Base-by-base conservation (phyloP, 495 filamentous ascomycete genomes). In the Aspergillus heteromorphus region DNA sequence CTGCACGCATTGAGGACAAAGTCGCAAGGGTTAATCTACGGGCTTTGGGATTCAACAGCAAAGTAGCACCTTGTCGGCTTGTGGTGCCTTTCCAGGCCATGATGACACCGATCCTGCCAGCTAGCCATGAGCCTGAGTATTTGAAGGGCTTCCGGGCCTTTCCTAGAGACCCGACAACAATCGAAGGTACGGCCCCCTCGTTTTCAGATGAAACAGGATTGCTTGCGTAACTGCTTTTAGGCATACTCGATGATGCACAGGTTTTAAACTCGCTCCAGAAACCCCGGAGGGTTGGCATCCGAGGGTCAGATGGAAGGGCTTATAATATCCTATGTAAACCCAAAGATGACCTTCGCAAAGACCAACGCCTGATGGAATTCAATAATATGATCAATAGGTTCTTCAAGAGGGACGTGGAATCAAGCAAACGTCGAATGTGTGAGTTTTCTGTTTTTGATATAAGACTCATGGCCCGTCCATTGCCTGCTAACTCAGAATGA, bases 351-450 rank as follows among this genome's bases (percentile, higher is more conserved):
- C 79, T 99, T 5, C 87, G 93, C 6, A 97, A 96, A 60, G 93
- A 99, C 57, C 91, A 96, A 61, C 88, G 93, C 43, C 83, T 98
- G 18, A 97, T 99, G 95, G 95, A 97, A 65, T 99, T 97, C 78
- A 97, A 96, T 65, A 84, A 86, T 53, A 92, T 97, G 85, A 96
- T 99, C 72, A 97, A 97, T 65, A 82, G 95, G 52, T 88, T 91
- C 20, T 71, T 99, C 27, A 95, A 95, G 63, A 83, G 86, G 56
- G 92, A 97, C 61, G 85, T 90, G 14, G 92, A 96, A 64, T 86
- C 89, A 9, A 92, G 88, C 71, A 87, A 86, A 65, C 82, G 93
- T 36, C 88, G 83, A 54, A 79, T 89, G 62, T 88, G 79, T 82
- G 66, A 64, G 78, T 67, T 40, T 21, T 29, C 45, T 40, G 38